A percentile compares a stretch with the other conserved stretches of the same genome.
Conservation (phyloP, 208 protist species). For the Herpetomonas tarakana region DNA sequence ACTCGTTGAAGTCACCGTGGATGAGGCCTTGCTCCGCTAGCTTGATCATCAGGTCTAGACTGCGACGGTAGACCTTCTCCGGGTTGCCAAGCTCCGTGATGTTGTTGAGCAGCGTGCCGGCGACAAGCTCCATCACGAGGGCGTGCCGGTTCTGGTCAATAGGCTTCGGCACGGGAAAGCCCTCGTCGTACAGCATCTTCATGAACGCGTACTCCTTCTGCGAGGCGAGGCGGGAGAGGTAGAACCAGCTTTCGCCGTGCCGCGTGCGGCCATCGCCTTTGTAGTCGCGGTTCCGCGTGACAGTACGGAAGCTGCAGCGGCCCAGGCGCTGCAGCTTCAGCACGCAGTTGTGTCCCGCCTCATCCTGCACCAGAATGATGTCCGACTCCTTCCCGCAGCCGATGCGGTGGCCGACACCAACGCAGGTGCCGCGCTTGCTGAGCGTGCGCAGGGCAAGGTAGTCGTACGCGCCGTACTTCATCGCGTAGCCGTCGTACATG, state of each 20-base stretch:
- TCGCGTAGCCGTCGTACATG: conserved; percentile 96
- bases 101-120: conserved; percentile 93
- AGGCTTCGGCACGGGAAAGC: conserved; percentile 96
- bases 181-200: conserved; percentile 94
- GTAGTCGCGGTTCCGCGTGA: conserved; percentile 98
- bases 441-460: conserved; percentile 97
- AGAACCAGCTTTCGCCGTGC: conserved; percentile 96
- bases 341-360: conserved; percentile 83
- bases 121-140: conserved; percentile 96
- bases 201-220: conserved; percentile 99
- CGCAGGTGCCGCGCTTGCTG: conserved; percentile 87
- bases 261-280: conserved; percentile 72
- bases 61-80: conserved; percentile 82
- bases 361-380: conserved; percentile 91
- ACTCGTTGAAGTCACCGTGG: conserved; percentile 99
- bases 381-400: conserved; percentile 99
- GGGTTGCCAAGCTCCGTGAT: conserved; percentile 88
- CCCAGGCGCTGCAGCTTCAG: conserved; percentile 96
- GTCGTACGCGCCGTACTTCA: conserved; percentile 99
- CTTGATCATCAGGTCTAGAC: conserved; percentile 93
- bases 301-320: conserved; percentile 96
- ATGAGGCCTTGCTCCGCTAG: conserved; percentile 96
- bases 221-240: conserved; percentile 97
- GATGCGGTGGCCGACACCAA: conserved; percentile 94
- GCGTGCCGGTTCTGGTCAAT: conserved; percentile 98